phyloP scores from a whole-genome alignment of 1,284 basidiomycete genomes.

The Rhodotorula sp. region DNA sequence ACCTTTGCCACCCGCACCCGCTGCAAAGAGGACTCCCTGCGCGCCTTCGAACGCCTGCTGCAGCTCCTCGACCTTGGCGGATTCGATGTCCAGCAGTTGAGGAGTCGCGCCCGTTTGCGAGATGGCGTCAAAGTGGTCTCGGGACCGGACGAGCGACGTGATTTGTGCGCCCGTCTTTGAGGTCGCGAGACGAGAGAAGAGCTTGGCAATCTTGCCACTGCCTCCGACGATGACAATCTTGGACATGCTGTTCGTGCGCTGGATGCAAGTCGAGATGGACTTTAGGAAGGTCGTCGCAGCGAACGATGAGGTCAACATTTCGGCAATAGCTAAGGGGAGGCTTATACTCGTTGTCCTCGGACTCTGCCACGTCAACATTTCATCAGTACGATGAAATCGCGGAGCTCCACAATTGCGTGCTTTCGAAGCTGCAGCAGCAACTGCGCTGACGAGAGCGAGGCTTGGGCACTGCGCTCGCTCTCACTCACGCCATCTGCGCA shows the following conservation, averaged over 20 bases:
- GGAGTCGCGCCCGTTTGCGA: conserved; percentile 56
- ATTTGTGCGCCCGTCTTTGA: conserved; percentile 51
- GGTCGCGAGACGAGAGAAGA: conserved; percentile 57
- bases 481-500: too few species aligned
- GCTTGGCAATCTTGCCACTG: conserved; percentile 60
- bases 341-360: background rate
- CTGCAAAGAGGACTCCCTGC: conserved; percentile 63
- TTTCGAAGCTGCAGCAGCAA: too few species aligned
- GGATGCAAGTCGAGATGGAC: too few species aligned
- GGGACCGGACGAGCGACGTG: conserved; percentile 60
- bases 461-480: too few species aligned
- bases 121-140: conserved; percentile 57
- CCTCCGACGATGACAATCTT: conserved; percentile 56
- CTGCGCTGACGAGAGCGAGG: too few species aligned
- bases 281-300: too few species aligned
- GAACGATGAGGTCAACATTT: background rate
- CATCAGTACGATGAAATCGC: background rate
- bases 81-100: conserved; percentile 62
- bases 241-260: background rate
- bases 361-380: background rate
- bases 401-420: background rate
- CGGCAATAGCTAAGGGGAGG: too few species aligned
- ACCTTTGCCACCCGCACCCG: conserved; percentile 69
- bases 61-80: conserved; percentile 56
- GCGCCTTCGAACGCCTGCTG: conserved; percentile 56